Percentiles rank a stretch among this genome's conserved stretches.
These are phyloP conservation scores for Trichosporon sp. DNA, from an alignment of 1,284 basidiomycete genomes.

Conservation along the genomic window DNA sequence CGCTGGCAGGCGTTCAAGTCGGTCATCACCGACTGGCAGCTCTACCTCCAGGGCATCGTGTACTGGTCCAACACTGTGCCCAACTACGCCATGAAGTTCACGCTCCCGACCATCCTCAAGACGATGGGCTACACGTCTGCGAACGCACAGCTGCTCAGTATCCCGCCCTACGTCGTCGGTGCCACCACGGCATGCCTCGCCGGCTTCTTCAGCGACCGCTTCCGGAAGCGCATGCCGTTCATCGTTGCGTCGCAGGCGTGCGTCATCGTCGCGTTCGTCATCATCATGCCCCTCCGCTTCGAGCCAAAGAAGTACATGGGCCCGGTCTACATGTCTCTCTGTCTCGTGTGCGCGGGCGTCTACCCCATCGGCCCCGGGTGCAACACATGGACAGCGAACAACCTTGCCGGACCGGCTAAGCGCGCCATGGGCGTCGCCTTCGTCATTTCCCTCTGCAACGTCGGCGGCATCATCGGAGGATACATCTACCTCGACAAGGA, in stretches of 20 bases:
- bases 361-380: constrained; percentile 30
- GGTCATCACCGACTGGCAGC: constrained; percentile 11
- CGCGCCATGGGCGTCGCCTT: constrained; percentile 29
- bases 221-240: constrained; percentile 19
- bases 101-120: constrained; percentile 28
- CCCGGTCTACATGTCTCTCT: constrained; percentile 22
- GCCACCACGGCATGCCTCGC: constrained; percentile 20
- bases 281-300: constrained; percentile 6
- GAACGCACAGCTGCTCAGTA: constrained; percentile 29
- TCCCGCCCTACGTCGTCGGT: constrained; percentile 29
- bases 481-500: constrained; percentile 11
- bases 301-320: constrained; percentile 18
- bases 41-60: constrained; percentile 8
- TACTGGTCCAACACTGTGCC: constrained; percentile 12
- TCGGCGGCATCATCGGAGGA: constrained; percentile 29
- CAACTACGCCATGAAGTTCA: constrained; percentile 14
- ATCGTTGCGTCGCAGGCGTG: constrained; percentile 12
- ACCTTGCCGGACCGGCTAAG: constrained; percentile 31
- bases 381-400: constrained; percentile 28
- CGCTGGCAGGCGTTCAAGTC: constrained; percentile 5
- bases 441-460: constrained; percentile 22
- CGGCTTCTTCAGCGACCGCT: constrained; percentile 21
- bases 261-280: constrained; percentile 19
- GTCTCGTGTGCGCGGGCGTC: constrained; percentile 25
- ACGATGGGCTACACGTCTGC: constrained; percentile 22